Base-by-base conservation (phyloP, 1,284 basidiomycete species). In the Leccinum subspadiceum region DNA sequence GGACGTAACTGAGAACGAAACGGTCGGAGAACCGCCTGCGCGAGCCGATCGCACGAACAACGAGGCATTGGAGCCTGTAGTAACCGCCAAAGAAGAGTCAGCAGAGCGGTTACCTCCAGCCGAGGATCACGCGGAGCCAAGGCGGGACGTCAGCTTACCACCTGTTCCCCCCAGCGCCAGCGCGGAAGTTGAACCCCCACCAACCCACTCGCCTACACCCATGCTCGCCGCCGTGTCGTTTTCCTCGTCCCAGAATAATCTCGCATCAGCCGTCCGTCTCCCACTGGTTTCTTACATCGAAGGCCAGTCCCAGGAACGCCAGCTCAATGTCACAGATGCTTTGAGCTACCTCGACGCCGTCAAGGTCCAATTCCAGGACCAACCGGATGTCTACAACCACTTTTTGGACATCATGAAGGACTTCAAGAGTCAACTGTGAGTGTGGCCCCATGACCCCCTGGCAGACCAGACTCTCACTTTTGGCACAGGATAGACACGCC, bases 401-500 rank as follows among this genome's bases (percentile, higher is more conserved):
- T 98, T 98, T 73, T 77, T 98, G 69, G 95, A 97, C 70, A 96
- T 98, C 66, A 98, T 98, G 96, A 98, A 98, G 76, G 95, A 98
- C 72, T 96, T 96, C 76, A 96, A 96, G 78, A 90, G 89, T 60
- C 91, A 95, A 68, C 77, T 85, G 94, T 96, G 69, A 70, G 87
- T 80, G 24, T 58, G 12, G 37, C 33, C 12, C 12, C 60, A 62
- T 64, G 33, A 2, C 24, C 57, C 5, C n/a, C 10, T 2, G 4
- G 22, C 8, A 8, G 54, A 29, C 39, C 26, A 17, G 17, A 57
- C 22, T 56, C 56, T 68, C 60, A 62, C 57, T 54, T 58, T 41
- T 15, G 7, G n/a, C 50, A 26, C 70, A 96, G 94, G 54, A 98
- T 99, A 75, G 96, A 98, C 78, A 98, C 96, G 1, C 95, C 95